phyloP scores from a whole-genome alignment of 2,329 filamentous ascomycete genomes.

The Teratosphaeriaceae sp. region DNA sequence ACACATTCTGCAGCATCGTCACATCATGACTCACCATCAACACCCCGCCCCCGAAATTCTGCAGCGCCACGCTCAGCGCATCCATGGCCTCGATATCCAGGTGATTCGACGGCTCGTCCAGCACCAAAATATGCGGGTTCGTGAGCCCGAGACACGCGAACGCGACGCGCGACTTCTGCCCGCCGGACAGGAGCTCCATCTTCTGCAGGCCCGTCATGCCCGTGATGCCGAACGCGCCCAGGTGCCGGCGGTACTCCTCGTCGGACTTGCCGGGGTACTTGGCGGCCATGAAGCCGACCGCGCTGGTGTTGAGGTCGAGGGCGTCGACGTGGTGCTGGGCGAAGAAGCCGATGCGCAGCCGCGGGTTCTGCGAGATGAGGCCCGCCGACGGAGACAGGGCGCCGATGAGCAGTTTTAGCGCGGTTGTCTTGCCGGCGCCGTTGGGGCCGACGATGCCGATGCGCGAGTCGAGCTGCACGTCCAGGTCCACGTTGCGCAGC shows the following conservation, averaged over 20 bases:
- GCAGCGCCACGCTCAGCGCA: constrained; percentile 71
- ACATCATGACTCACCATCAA: constrained; percentile 99
- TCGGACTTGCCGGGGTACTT: constrained; percentile 85
- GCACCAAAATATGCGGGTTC: constrained; percentile 93
- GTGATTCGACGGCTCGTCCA: constrained; percentile 98
- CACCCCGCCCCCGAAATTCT: constrained; percentile 86
- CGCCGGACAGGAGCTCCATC: constrained; percentile 88
- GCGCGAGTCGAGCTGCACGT: constrained; percentile 94
- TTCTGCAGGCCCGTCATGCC: constrained; percentile 96
- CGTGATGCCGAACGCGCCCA: constrained; percentile 79
- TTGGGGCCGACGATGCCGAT: constrained; percentile 99
- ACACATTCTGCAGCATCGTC: constrained; percentile 96
- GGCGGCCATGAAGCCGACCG: constrained; percentile 94
- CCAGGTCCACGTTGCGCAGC: constrained; percentile 80
- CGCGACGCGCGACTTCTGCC: constrained; percentile 96
- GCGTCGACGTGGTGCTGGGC: constrained; percentile 98
- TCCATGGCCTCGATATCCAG: constrained; percentile 99
- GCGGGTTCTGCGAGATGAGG: constrained; percentile 79
- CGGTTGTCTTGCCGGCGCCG: constrained; percentile 96
- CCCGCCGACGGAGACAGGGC: constrained; percentile 71
- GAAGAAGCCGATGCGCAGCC: constrained; percentile 90
- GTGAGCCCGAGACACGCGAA: constrained; percentile 93
- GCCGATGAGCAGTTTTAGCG: constrained; percentile 94
- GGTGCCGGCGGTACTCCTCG: constrained; percentile 91
- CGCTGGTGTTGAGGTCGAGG: constrained; percentile 78